phyloP scores from a whole-genome alignment of 106 monocot species.

The Ottelia alismoides region DNA sequence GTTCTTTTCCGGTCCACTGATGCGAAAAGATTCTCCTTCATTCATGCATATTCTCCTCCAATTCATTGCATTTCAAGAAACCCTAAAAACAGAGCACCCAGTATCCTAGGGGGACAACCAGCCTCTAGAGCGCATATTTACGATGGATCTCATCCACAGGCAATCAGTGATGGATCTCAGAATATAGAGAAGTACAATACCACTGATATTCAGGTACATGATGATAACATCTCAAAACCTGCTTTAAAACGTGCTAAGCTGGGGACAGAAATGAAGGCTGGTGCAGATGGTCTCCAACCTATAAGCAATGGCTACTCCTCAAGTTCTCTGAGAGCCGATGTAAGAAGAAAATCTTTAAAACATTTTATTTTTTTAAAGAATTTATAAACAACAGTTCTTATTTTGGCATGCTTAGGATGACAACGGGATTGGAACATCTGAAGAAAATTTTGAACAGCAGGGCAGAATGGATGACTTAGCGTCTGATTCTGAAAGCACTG shows the following conservation, averaged over 20 bases:
- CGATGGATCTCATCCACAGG: slow-evolving; percentile 17
- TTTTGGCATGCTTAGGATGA: slow-evolving; percentile 10
- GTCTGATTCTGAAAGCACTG: slow-evolving; percentile 81
- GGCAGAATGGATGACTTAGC: slow-evolving; percentile 29
- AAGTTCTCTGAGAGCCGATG: background rate
- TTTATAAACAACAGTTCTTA: background rate
- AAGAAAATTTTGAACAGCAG: too few species aligned
- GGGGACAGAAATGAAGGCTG: background rate
- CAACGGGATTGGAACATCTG: too few species aligned
- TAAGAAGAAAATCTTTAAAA: background rate
- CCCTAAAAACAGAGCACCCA: slow-evolving; percentile 17
- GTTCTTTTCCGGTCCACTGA: slow-evolving; percentile 34
- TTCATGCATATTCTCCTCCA: slow-evolving; percentile 62
- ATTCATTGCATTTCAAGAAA: slow-evolving; percentile 80
- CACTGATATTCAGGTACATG: slow-evolving; percentile 9
- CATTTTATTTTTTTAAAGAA: slow-evolving; percentile 1
- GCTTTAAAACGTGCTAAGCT: slow-evolving; percentile 1
- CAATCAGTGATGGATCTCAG: slow-evolving; percentile 11
- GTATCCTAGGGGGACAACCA: slow-evolving; percentile 17
- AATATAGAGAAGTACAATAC: slow-evolving; percentile 11
- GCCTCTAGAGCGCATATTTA: slow-evolving; percentile 4
- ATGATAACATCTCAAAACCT: slow-evolving; percentile 3
- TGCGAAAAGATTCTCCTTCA: slow-evolving; percentile 55
- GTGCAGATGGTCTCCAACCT: background rate
- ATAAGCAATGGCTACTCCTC: background rate